Base-by-base conservation (phyloP, 75 land plant species). In the Pseudotsuga menziesii region DNA sequence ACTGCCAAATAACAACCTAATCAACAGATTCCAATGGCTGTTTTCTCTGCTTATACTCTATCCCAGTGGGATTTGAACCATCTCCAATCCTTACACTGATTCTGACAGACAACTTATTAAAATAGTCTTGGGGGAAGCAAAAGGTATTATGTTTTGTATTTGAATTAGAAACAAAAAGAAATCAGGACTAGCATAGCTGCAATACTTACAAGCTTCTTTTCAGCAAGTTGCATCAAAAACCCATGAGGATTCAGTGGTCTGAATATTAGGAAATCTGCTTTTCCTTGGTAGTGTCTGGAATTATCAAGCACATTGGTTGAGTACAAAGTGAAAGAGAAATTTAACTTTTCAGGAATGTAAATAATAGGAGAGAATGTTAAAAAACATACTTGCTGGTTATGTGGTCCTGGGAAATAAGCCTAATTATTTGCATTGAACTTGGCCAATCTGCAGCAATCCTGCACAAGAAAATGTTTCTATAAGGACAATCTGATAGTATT, bases 381-480 rank as follows among this genome's bases (percentile, higher is more conserved):
- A 69, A 56, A 26, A 57, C 76, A 71, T 89, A 96, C 99, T 90
- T 92, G 87, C 88, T 94, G 79, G 86, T 92, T 93, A 97, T 94
- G 84, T 94, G 91, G 57, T 97, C 95, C 81, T 94, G 98, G 27
- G 95, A 81, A 82, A 97, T 97, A 55, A 97, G 91, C 14, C 99
- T 93, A 74, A 89, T 89, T 76, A 97, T 94, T 83, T 97, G 99
- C 99, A 97, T 94, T 58, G 92, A 85, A 72, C 77, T 58, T 25
- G 98, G 98, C 99, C 99, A 97, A 80, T 97, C 91, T 69, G 90
- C 88, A 75, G 98, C 99, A 67, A 96, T 86, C 81, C 99, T 94
- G 91, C 35, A 76, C 56, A 63, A 56, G 2, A 72, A 35, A 54
- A 25, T 36, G 15, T 9, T 60, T 60, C 52, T 48, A 48, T 8